A percentile compares a stretch with the other conserved stretches of the same genome.
phyloP scores from a whole-genome alignment of 1,139 yeast species.

The Hansenula anomala region DNA sequence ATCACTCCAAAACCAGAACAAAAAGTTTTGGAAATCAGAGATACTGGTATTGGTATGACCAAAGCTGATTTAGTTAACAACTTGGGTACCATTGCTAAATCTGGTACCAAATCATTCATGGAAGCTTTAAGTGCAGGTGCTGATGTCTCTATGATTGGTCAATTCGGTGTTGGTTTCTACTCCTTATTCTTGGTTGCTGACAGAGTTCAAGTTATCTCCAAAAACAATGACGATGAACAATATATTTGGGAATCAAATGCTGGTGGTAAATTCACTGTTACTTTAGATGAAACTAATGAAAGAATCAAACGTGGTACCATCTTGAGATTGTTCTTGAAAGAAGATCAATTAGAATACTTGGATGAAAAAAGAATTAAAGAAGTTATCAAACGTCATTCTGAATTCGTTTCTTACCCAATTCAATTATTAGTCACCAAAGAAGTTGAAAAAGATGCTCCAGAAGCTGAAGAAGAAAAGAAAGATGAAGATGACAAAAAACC shows the following conservation, averaged over 20 bases:
- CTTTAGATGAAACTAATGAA: constrained; percentile 85
- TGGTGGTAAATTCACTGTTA: constrained; percentile 98
- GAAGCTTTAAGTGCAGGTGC: constrained; percentile 99
- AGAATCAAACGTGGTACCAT: constrained; percentile 92
- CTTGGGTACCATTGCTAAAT: constrained; percentile 99
- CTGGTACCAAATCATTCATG: constrained; percentile 99
- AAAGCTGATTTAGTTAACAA: constrained; percentile 98
- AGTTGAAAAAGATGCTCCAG: constrained; percentile 93
- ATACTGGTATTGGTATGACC: constrained; percentile 99
- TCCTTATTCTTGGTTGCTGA: constrained; percentile 99
- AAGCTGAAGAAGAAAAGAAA: constrained; percentile 58
- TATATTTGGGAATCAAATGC: constrained; percentile 99
- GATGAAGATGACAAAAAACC: constrained; percentile 44
- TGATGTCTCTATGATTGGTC: constrained; percentile 99
- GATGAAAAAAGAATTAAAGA: constrained; percentile 99
- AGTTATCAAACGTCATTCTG: constrained; percentile 99
- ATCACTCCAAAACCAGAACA: constrained; percentile 94
- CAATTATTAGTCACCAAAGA: constrained; percentile 98
- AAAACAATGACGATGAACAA: constrained; percentile 99
- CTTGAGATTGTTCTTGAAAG: constrained; percentile 95
- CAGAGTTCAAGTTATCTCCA: constrained; percentile 96
- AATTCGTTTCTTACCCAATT: constrained; percentile 98
- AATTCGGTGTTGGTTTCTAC: constrained; percentile 99
- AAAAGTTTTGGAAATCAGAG: constrained; percentile 95
- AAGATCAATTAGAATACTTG: constrained; percentile 97